Base-by-base conservation (phyloP, 2,329 filamentous ascomycete species). In the Malbranchea cinnamomea region DNA sequence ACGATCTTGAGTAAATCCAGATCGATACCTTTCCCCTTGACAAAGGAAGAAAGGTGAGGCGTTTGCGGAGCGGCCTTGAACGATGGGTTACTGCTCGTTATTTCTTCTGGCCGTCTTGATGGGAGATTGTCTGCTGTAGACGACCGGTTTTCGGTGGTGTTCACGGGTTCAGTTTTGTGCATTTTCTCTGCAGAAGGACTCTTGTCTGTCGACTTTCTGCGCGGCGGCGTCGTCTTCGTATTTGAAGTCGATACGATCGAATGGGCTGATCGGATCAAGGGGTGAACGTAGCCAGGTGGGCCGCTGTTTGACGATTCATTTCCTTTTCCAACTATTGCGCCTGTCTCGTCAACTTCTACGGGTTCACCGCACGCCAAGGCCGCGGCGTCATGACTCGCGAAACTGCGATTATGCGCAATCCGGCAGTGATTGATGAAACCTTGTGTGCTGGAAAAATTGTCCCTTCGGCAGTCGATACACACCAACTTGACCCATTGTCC, bases 361-460 rank as follows among this genome's bases (percentile, higher is more conserved):
- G 78, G 73, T 41, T 85, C 76, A 30, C 89, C 89, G 43, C 83
- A 91, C 36, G 80, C 78, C 33, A 85, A 68, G 19, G 87, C 89
- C 38, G 89, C 89, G 47, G 85, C 82, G 53, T 95, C 87, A 48
- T 98, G 89, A 44, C 83, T 94, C 58, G 92, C 87, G 63, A 85
- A 95, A 40, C 91, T 84, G 35, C 82, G 71, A 50, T 78, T 80
- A 57, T 98, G 89, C 15, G 85, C 84, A 45, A 98, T 95, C 34
- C 89, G 83, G 52, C 87, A 95, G 51, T 98, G 89, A 49, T 98
- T 98, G 60, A 98, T 89, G 57, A 95, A 95, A n/a, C 89, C 89
- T 54, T 95, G 89, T 0, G 85, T 91, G 59, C 85, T 95, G 33
- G 79, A 85, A 49, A 95, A 95, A 53, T 94, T 82, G 51, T 83